These are phyloP conservation scores for Fusarium musae DNA, from an alignment of 2,329 filamentous ascomycete genomes.

Conservation along the genomic window DNA sequence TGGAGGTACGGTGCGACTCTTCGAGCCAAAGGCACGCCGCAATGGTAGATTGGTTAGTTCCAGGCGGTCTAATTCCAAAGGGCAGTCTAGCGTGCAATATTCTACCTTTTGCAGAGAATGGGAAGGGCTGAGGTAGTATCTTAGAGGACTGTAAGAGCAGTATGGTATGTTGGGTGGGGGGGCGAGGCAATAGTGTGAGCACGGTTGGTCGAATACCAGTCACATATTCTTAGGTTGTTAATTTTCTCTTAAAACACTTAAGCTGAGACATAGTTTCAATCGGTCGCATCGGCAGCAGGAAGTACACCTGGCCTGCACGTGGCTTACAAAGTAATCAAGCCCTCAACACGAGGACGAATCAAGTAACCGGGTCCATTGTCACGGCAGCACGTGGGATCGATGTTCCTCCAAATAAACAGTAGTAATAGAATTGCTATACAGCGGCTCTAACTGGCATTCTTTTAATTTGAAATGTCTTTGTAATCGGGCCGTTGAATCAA, in stretches of 20 bases:
- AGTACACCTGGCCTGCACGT: background rate
- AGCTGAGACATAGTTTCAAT: no score
- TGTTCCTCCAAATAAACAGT: background rate
- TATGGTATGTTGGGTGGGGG: background rate
- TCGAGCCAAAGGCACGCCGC: background rate
- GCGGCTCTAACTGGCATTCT: background rate
- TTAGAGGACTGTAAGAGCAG: background rate
- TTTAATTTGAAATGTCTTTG: background rate
- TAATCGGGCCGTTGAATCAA: background rate
- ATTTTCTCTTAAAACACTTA: background rate
- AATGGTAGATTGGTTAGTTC: background rate
- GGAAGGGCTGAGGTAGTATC: background rate
- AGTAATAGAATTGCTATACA: fast-evolving
- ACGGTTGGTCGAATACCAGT: background rate
- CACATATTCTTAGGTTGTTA: background rate
- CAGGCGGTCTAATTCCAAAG: background rate
- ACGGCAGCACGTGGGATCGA: background rate
- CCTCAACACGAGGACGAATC: background rate
- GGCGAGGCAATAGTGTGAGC: background rate
- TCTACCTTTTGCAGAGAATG: fast-evolving
- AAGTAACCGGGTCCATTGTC: background rate
- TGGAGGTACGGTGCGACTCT: background rate
- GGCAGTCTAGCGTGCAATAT: fast-evolving
- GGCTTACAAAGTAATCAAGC: background rate
- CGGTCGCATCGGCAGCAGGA: background rate